Evolutionary conservation across 805 yeast species (phyloP).

Genomic region (Candida golubevii): DNA sequence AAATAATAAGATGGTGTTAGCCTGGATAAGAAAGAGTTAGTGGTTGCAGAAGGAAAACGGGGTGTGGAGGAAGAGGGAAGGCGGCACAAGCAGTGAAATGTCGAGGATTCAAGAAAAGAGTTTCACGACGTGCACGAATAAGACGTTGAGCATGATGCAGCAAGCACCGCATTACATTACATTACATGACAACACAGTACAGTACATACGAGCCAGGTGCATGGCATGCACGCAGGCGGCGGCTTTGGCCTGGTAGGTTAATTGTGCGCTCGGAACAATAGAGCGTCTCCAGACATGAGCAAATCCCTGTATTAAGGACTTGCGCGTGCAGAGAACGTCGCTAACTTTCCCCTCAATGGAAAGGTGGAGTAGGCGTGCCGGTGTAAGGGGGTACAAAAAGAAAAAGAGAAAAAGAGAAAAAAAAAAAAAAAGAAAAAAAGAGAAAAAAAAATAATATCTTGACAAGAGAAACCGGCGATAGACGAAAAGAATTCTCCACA

Average conservation of each 20-base stretch:
- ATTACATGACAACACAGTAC: too few relatives aligned
- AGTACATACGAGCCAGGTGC: conserved; percentile 7
- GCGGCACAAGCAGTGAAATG: conserved; percentile 9
- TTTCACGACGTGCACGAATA: conserved; percentile 12
- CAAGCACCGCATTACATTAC: conserved; percentile 5
- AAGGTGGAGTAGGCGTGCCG: too few relatives aligned
- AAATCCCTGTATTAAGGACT: background rate
- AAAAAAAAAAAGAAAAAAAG: too few relatives aligned
- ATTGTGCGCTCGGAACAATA: conserved; percentile 2
- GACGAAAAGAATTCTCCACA: too few relatives aligned
- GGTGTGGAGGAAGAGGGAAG: background rate
- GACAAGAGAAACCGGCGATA: too few relatives aligned
- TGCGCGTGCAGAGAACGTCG: background rate
- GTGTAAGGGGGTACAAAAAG: too few relatives aligned
- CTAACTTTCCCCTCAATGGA: background rate
- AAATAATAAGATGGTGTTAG: too few relatives aligned
- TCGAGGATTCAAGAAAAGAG: conserved; percentile 10
- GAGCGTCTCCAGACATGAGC: background rate
- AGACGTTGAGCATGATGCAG: conserved; percentile 6
- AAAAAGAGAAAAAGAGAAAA: too few relatives aligned
- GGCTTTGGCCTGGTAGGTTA: conserved; percentile 4
- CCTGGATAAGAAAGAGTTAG: background rate
- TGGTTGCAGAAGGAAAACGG: conserved; percentile 5
- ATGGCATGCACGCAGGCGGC: conserved; percentile 1
- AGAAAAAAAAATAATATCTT: too few relatives aligned